Percentiles rank a stretch among this genome's conserved stretches.
These are phyloP conservation scores for Nitzschia sp. DNA, from an alignment of 108 stramenopile genomes.

Conservation along the genomic window DNA sequence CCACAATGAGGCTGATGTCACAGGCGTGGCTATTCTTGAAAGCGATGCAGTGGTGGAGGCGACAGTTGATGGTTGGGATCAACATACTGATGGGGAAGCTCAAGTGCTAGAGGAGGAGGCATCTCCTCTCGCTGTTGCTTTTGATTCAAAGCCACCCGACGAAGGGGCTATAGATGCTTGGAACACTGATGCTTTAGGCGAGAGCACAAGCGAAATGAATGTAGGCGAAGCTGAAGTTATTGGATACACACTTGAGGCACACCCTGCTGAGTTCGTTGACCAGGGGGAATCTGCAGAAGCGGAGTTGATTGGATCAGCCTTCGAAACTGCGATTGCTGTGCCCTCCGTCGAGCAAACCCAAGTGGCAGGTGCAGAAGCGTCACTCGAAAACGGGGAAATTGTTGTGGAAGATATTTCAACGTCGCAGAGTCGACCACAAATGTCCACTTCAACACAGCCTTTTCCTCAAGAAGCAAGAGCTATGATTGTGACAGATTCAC, in stretches of 20 bases:
- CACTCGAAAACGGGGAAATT: background rate
- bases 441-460: background rate
- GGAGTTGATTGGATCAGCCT: constrained; percentile 31
- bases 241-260: constrained; percentile 37
- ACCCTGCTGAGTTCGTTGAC: constrained; percentile 35
- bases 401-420: constrained; percentile 5
- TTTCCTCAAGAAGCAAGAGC: constrained; percentile 16
- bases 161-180: background rate
- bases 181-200: background rate
- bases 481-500: background rate
- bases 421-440: background rate
- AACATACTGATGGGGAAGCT: constrained; percentile 21
- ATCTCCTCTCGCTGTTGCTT: background rate
- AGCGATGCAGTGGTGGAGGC: constrained; percentile 37
- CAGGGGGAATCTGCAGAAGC: constrained; percentile 25
- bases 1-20: constrained; percentile 13
- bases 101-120: constrained; percentile 20
- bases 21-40: constrained; percentile 42
- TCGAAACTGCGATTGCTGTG: constrained; percentile 9
- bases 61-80: constrained; percentile 16
- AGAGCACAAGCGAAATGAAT: background rate
- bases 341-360: constrained; percentile 8
- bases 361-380: background rate
- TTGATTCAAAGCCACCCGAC: constrained; percentile 9
- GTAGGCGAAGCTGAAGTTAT: constrained; percentile 42